These are phyloP conservation scores for Nicotiana obtusifolia DNA, from an alignment of 257 asterid species.

Conservation along the genomic window DNA sequence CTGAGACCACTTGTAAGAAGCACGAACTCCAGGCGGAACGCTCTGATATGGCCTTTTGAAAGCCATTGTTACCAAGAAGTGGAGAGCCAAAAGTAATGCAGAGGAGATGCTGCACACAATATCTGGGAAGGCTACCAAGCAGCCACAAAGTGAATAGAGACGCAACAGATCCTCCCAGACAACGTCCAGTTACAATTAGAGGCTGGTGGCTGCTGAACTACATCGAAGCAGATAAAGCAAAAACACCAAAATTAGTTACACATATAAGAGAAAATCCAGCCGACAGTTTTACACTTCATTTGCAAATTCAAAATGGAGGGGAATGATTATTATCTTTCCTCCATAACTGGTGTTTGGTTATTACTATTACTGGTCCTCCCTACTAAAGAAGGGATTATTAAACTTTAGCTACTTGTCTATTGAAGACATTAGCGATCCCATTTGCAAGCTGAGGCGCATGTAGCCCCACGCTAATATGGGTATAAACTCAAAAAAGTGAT, in stretches of 20 bases:
- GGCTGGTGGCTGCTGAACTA: constrained; percentile 16
- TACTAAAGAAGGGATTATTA: not conserved
- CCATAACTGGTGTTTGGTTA: not conserved
- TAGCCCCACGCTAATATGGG: too few species aligned
- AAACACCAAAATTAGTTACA: not conserved
- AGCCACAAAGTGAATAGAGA: constrained; percentile 33
- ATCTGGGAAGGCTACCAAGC: constrained; percentile 13
- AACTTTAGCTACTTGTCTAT: not conserved
- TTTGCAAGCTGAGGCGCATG: not conserved
- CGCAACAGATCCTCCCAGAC: constrained; percentile 31
- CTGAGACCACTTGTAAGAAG: constrained; percentile 24
- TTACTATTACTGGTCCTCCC: not conserved
- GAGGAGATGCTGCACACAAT: constrained; percentile 14
- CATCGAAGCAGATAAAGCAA: not conserved
- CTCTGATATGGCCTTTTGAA: constrained; percentile 20
- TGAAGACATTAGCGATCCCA: not conserved
- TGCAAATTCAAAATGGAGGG: not conserved
- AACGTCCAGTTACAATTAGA: constrained; percentile 26
- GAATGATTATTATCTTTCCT: not conserved
- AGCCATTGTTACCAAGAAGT: constrained; percentile 24
- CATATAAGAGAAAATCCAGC: not conserved
- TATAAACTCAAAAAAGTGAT: not conserved
- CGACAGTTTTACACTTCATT: not conserved
- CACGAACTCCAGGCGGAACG: constrained; percentile 21
- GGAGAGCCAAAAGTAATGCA: constrained; percentile 32